A percentile compares a stretch with the other conserved stretches of the same genome.
Conservation (phyloP, 108 stramenopile genomes). For the Epipyxis sp. region DNA sequence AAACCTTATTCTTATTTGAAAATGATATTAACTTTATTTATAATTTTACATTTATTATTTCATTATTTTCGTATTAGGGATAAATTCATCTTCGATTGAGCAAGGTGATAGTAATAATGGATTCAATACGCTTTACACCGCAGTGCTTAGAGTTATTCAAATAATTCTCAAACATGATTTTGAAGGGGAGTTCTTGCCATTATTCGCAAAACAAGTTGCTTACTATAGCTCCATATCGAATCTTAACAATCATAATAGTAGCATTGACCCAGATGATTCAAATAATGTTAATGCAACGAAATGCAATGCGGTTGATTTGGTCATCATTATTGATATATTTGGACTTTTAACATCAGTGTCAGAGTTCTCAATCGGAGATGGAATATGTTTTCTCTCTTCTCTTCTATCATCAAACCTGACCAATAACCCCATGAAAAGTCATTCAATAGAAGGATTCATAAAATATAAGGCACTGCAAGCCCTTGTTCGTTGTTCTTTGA, state of each 20-base stretch:
- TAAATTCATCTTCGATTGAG: neutral
- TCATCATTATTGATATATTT: neutral
- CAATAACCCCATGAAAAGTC: neutral
- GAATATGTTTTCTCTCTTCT: neutral
- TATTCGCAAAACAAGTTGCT: neutral
- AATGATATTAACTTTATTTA: too few relatives aligned
- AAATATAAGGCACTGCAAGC: conserved; percentile 8
- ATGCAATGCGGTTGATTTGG: neutral
- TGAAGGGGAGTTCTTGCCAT: neutral
- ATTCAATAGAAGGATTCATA: neutral
- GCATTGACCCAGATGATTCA: neutral
- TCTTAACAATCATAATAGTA: neutral
- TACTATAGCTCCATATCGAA: neutral
- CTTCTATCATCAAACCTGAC: neutral
- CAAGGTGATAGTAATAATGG: neutral
- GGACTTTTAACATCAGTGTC: neutral
- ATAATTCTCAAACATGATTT: neutral
- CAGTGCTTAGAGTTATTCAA: conserved; percentile 12
- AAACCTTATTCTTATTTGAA: too few relatives aligned
- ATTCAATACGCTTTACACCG: too few relatives aligned
- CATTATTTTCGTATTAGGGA: too few relatives aligned
- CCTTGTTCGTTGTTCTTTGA: conserved; percentile 1
- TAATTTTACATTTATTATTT: too few relatives aligned
- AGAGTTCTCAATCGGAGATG: neutral
- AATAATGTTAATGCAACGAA: too few relatives aligned